These are phyloP conservation scores for Pholiota conissans DNA, from an alignment of 768 basidiomycete species.

Conservation along the genomic window DNA sequence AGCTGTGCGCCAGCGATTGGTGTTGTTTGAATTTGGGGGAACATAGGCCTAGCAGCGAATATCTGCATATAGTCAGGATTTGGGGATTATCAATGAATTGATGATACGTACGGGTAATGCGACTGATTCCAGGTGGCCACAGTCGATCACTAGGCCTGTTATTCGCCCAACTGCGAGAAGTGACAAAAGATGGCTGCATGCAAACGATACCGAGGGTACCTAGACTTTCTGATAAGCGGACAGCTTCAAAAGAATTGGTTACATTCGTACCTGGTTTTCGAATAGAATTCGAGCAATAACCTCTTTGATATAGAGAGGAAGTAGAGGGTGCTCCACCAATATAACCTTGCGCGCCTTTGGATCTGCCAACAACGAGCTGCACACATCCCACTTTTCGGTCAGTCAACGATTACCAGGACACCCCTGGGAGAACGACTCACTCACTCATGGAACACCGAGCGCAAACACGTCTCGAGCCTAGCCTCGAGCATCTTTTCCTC, in stretches of 20 bases:
- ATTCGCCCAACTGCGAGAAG: constrained; percentile 85
- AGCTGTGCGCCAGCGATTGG: constrained; percentile 86
- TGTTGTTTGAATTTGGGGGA: constrained; percentile 78
- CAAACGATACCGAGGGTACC: constrained; percentile 95
- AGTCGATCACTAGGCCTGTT: constrained; percentile 92
- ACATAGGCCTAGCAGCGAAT: constrained; percentile 86
- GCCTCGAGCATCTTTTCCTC: constrained; percentile 73
- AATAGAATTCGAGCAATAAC: constrained; percentile 84
- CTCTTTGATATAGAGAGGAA: constrained; percentile 88
- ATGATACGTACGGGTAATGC: constrained; percentile 76
- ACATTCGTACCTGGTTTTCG: constrained; percentile 75
- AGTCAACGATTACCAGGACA: constrained; percentile 16
- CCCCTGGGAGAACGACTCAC: constrained; percentile 27
- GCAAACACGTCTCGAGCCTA: constrained; percentile 64
- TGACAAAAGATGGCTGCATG: constrained; percentile 83
- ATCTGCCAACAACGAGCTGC: constrained; percentile 88
- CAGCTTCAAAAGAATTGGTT: not conserved
- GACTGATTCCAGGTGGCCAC: constrained; percentile 88
- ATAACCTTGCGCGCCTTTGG: constrained; percentile 96
- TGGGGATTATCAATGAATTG: not conserved
- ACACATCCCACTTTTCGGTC: no score
- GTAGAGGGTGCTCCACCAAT: constrained; percentile 83
- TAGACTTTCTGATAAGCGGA: constrained; percentile 27
- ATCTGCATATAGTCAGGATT: constrained; percentile 55
- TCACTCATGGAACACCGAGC: constrained; percentile 85